A percentile compares a stretch with the other conserved stretches of the same genome.
These are phyloP conservation scores for Aureobasidium vineae DNA, from an alignment of 2,329 filamentous ascomycete species.

Conservation along the genomic window DNA sequence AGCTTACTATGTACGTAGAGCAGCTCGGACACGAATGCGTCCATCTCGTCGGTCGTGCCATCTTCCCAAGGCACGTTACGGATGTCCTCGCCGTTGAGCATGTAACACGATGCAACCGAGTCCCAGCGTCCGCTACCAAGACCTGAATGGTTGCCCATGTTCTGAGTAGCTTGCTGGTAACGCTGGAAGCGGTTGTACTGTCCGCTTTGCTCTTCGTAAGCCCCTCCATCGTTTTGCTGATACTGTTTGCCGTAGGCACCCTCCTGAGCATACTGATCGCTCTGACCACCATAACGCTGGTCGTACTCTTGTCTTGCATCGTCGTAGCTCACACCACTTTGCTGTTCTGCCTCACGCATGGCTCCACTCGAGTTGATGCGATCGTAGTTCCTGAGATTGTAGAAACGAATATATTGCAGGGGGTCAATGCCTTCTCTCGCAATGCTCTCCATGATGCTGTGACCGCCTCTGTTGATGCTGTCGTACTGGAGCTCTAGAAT, in stretches of 20 bases:
- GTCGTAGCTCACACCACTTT: constrained; percentile 66
- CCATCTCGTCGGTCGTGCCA: constrained; percentile 55
- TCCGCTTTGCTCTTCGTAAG: constrained; percentile 34
- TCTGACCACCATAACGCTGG: constrained; percentile 45
- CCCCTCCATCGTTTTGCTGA: constrained; percentile 27
- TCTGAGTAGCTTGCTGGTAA: constrained; percentile 69
- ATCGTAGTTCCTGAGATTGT: constrained; percentile 81
- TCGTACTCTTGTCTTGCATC: constrained; percentile 64
- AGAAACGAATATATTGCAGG: constrained; percentile 73
- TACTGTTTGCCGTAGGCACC: constrained; percentile 7
- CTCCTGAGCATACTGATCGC: constrained; percentile 37
- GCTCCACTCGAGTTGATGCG: constrained; percentile 69
- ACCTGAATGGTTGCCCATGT: constrained; percentile 49
- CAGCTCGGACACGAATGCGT: constrained; percentile 63
- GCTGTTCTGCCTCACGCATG: constrained; percentile 60
- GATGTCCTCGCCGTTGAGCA: constrained; percentile 72
- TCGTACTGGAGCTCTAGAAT: constrained; percentile 89
- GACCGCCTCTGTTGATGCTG: constrained; percentile 72
- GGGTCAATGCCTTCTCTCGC: constrained; percentile 66
- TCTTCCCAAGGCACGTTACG: constrained; percentile 61
- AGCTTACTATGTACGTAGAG: constrained; percentile 67
- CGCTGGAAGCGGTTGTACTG: constrained; percentile 53
- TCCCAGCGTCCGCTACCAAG: constrained; percentile 62
- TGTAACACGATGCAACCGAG: constrained; percentile 75
- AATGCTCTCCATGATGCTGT: constrained; percentile 74